phyloP scores from a whole-genome alignment of 1,284 basidiomycete species.

The Rhodofomes roseus region DNA sequence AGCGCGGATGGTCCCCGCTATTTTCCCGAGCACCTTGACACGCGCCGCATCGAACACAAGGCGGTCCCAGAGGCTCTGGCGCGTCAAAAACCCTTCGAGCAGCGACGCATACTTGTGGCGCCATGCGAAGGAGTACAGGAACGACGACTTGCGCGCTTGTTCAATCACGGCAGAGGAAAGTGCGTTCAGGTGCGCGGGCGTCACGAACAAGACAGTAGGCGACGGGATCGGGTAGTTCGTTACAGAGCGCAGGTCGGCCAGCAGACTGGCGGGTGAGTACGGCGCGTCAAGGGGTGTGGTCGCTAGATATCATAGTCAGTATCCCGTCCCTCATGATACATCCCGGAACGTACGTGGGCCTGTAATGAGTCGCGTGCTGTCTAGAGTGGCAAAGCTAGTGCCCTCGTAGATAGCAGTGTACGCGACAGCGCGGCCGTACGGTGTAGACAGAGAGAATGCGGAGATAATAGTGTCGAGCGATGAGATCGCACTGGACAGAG shows the following conservation, averaged over 20 bases:
- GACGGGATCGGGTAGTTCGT: conserved; percentile 55
- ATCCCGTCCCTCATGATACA: not conserved
- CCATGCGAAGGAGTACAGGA: conserved; percentile 59
- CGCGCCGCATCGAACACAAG: conserved; percentile 67
- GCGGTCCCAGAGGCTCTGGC: conserved; percentile 77
- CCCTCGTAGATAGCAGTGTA: conserved; percentile 76
- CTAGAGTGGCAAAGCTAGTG: conserved; percentile 62
- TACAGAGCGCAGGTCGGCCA: conserved; percentile 46
- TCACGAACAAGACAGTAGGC: conserved; percentile 63
- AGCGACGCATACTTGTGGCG: conserved; percentile 68
- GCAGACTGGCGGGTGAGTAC: not conserved
- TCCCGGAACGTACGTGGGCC: conserved; percentile 38
- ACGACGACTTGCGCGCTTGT: conserved; percentile 47
- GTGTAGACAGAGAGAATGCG: conserved; percentile 62
- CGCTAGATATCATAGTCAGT: conserved; percentile 3
- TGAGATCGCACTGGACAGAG: conserved; percentile 56
- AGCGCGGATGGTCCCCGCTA: conserved; percentile 54
- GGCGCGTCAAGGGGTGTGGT: conserved; percentile 18
- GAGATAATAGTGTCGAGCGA: conserved; percentile 71
- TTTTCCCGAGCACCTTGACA: conserved; percentile 51
- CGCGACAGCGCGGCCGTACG: conserved; percentile 69
- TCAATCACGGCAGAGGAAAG: conserved; percentile 48
- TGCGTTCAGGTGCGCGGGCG: conserved; percentile 52
- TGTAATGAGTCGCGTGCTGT: conserved; percentile 50
- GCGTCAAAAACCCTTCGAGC: conserved; percentile 65